A percentile compares a stretch with the other conserved stretches of the same genome.
phyloP scores from a whole-genome alignment of 2,329 filamentous ascomycete species.

The Ploettnerulaceae sp. region DNA sequence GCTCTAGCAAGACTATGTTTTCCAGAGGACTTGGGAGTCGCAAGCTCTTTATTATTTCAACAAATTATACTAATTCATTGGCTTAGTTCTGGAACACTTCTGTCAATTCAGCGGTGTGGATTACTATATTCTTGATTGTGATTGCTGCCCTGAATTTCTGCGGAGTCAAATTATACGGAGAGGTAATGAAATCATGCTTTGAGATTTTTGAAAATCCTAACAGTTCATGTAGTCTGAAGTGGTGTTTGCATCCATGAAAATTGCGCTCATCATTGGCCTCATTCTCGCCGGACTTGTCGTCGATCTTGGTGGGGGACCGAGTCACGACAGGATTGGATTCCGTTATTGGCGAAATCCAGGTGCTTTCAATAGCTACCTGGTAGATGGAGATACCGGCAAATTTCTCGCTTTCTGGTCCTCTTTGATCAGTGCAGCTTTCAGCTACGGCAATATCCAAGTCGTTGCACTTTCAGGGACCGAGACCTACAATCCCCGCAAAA shows the following conservation, averaged over 20 bases:
- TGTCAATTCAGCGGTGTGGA: slow-evolving; percentile 54
- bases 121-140: slow-evolving; percentile 60
- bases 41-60: too few species aligned
- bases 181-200: too few species aligned
- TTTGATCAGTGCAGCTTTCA: slow-evolving; percentile 42
- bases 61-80: too few species aligned
- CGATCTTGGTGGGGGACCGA: slow-evolving; percentile 53
- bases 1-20: too few species aligned
- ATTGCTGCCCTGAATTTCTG: slow-evolving; percentile 64
- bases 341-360: slow-evolving; percentile 53
- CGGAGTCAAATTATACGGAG: slow-evolving; percentile 16
- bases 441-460: slow-evolving; percentile 46
- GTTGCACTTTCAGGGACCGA: slow-evolving; percentile 57
- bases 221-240: slow-evolving; percentile 51
- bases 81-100: slow-evolving; percentile 57
- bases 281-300: slow-evolving; percentile 46
- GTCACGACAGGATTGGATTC: slow-evolving; percentile 57
- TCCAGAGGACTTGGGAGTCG: too few species aligned
- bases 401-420: slow-evolving; percentile 44
- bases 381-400: slow-evolving; percentile 47
- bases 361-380: slow-evolving; percentile 39
- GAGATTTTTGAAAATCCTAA: too few species aligned
- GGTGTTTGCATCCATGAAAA: slow-evolving; percentile 49
- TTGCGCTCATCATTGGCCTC: slow-evolving; percentile 56
- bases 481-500: slow-evolving; percentile 58